A percentile compares a stretch with the other conserved stretches of the same genome.
These are phyloP conservation scores for Plectranthus barbatus DNA, from an alignment of 257 asterid species.

Conservation along the genomic window DNA sequence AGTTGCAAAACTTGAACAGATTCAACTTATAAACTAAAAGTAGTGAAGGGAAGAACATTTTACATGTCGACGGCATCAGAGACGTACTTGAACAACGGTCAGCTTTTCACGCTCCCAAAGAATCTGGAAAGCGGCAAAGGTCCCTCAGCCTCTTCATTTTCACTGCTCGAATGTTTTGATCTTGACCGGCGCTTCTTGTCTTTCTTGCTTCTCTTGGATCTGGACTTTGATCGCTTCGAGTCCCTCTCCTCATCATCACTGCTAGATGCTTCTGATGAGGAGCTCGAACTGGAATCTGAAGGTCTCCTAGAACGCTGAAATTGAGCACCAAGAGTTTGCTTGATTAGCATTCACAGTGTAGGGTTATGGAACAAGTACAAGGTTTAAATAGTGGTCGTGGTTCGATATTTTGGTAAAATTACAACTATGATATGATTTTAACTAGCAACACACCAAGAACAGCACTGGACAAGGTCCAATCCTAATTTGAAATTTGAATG, in stretches of 20 bases:
- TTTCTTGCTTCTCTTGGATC: slow-evolving; percentile 58
- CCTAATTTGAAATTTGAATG: not conserved
- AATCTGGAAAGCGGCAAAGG: slow-evolving; percentile 79
- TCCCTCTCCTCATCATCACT: slow-evolving; percentile 64
- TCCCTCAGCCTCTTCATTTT: slow-evolving; percentile 39
- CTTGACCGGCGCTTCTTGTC: slow-evolving; percentile 56
- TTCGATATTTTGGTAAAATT: no score
- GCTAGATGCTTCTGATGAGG: slow-evolving; percentile 60
- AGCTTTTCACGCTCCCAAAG: slow-evolving; percentile 52
- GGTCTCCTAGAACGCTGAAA: slow-evolving; percentile 57
- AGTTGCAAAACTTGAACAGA: not conserved
- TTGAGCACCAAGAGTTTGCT: not conserved
- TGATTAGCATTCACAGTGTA: not conserved
- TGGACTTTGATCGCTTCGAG: slow-evolving; percentile 60
- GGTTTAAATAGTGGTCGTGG: no score
- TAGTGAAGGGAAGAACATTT: not conserved
- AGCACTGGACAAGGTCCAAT: not conserved
- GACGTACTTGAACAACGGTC: slow-evolving; percentile 4
- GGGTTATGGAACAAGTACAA: no score
- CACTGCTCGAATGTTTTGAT: slow-evolving; percentile 43
- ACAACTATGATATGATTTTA: no score
- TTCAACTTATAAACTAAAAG: not conserved
- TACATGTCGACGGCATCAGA: not conserved
- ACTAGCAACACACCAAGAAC: no score
- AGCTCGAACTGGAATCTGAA: slow-evolving; percentile 60